Evolutionary conservation across 2,329 filamentous ascomycete genomes (phyloP).

Genomic region (Hypoxylon sp.): DNA sequence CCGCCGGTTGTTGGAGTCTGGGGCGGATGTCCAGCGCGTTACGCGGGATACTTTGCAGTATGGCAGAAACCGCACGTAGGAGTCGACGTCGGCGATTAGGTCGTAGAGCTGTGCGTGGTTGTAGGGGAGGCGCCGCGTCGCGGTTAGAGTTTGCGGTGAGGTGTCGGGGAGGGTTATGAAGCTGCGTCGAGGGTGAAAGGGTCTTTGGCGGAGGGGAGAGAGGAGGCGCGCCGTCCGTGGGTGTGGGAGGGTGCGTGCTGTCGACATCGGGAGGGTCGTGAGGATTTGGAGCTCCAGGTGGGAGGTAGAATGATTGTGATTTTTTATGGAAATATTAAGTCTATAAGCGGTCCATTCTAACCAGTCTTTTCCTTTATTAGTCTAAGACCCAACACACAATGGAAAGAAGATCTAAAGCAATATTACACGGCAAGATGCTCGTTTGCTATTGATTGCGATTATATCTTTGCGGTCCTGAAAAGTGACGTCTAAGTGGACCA

Average conservation of each 20-base stretch:
- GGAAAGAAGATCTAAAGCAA: not conserved
- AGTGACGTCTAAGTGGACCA: constrained; percentile 28
- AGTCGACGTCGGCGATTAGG: constrained; percentile 89
- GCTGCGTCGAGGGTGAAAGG: constrained; percentile 51
- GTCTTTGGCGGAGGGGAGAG: constrained; percentile 30
- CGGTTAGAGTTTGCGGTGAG: constrained; percentile 75
- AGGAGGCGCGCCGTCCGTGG: not conserved
- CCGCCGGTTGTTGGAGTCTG: constrained; percentile 54
- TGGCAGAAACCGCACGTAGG: constrained; percentile 89
- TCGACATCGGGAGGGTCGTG: constrained; percentile 32
- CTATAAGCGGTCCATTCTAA: constrained; percentile 36
- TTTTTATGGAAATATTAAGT: not conserved
- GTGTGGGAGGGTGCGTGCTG: constrained; percentile 20
- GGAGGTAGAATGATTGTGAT: not conserved
- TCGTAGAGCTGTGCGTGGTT: constrained; percentile 78
- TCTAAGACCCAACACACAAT: constrained; percentile 10
- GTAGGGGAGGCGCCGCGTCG: constrained; percentile 84
- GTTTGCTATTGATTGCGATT: not conserved
- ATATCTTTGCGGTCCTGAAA: constrained; percentile 2
- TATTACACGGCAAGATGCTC: constrained; percentile 5
- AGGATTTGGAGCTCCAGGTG: not conserved
- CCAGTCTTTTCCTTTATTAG: not conserved
- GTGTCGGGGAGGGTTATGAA: constrained; percentile 41
- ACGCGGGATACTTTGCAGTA: constrained; percentile 86
- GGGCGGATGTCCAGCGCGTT: constrained; percentile 76